Base-by-base conservation (phyloP, 2,329 filamentous ascomycete species). In the Teratosphaeria gauchensis region DNA sequence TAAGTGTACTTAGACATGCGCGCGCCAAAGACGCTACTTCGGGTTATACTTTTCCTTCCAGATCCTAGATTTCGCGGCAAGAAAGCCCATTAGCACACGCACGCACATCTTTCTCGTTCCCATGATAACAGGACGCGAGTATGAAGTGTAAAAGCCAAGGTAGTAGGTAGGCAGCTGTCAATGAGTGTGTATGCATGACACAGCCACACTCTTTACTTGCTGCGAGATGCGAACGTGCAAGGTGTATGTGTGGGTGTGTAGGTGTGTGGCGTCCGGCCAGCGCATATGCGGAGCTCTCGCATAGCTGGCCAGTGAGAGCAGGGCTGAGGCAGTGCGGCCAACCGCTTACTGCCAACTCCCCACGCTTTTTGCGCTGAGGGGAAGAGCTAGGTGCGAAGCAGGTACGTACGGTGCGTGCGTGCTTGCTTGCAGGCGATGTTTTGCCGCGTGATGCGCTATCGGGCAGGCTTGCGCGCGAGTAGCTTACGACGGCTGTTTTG, bases 21-120 rank as follows among this genome's bases (percentile, higher is more conserved):
- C 42, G 42, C 42, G 19, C n/a, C n/a, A 21, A n/a, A n/a, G 16
- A 48, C 42, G 42, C 42, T 48, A 48, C 55, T 65, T 68, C 12
- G 68, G 68, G 62, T 70, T 70, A 77, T 97, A 96, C 77, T 97
- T 97, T 63, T 95, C 91, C 74, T 97, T 97, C 90, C 92, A 96
- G 71, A 97, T 96, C 92, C 90, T 95, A 71, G 4, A 48, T 11
- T 8, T 8, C 16, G n/a, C 42, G 42, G 42, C 16, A 21, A 48
- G 19, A n/a, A 21, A 21, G 42, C 42, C 42, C 16, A 19, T 48
- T 21, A 48, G 42, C 42, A 19, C 1, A 8, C n/a, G 19, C 19
- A 19, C n/a, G n/a, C 33, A 11, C 33, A 35, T 28, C 24, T 28
- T 28, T 2, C 24, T 28, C 24, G 24, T 28, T 28, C 24, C 24